Evolutionary conservation across 129 eudicot genomes (phyloP), one percentile per base, ranked within the genome.

Genomic region (Flaveria brownii): DNA sequence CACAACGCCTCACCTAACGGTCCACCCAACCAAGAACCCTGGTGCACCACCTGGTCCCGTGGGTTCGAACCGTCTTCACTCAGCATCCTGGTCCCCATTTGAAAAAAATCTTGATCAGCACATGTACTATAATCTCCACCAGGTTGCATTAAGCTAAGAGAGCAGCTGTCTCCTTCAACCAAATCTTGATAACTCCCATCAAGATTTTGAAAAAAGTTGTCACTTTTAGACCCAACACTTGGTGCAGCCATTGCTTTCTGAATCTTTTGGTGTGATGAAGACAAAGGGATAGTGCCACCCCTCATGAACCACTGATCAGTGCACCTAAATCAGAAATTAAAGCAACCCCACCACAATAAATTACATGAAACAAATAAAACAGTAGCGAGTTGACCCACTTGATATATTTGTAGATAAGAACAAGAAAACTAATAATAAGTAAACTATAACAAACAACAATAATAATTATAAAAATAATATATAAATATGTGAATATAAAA

Each of bases 1-100:
- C 96, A 87, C 88, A 90, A 77, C 12, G 92, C 92, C 81, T 87
- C 96, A 20, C 92, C 96, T 26, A 90, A 81, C 1, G 96, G 96
- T 9, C 96, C 96, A 70, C 92, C 96, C 12, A 90, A 84, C 69
- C 86, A 71, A 15, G 83, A 74, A 70, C 76, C 81, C 11, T 74
- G 72, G 63, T 51, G 79, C 71, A 74, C 64, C 90, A 79, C 65
- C 68, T 77, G 85, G 16, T 13, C 17, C 2, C 10, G 20, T 8
- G 76, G 60, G 80, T 79, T 77, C 75, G 39, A 41, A 62, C 43
- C 39, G 3, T 80, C 77, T 2, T 22, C 41, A 26, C 67, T 72
- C 69, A 61, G 52, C 78, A 54, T 74, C 49, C 81, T 84, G n/a
- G 20, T 33, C 11, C 78, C 75, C 73, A 71, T 13, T 46, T 70